Conservation (phyloP, 495 filamentous ascomycete genomes). For the Friedmanniomyces simplex region DNA sequence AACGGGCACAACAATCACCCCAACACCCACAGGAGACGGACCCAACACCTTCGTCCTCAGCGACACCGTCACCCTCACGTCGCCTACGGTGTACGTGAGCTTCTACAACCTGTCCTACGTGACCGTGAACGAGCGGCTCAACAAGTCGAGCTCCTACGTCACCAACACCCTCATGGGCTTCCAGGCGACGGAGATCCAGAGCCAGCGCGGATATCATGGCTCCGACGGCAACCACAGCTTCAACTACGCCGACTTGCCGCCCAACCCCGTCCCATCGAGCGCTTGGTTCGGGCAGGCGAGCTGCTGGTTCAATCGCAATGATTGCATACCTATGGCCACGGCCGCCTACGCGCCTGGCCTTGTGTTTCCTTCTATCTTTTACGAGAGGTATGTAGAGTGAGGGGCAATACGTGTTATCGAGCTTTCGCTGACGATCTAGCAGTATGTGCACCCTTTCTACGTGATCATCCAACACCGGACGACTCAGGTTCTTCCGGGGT, state of each 20-base stretch:
- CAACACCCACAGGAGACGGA: not conserved
- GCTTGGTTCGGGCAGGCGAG: slow-evolving; percentile 3
- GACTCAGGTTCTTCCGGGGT: no score
- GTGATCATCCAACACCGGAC: no score
- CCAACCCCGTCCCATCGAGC: slow-evolving; percentile 3
- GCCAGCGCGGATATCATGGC: not conserved
- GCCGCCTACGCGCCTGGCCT: not conserved
- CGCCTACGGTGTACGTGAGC: not conserved
- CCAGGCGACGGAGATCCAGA: not conserved
- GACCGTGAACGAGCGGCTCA: not conserved
- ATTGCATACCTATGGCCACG: not conserved
- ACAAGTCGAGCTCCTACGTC: not conserved
- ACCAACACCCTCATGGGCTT: not conserved
- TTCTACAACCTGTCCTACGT: not conserved
- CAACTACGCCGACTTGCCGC: slow-evolving; percentile 10
- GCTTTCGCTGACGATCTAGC: no score
- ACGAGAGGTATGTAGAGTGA: no score
- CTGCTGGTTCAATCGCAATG: not conserved
- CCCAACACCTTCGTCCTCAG: not conserved
- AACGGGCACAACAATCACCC: not conserved
- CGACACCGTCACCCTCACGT: not conserved
- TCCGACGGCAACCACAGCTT: not conserved
- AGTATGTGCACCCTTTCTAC: no score
- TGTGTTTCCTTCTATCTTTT: not conserved
- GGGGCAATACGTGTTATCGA: no score